phyloP scores from a whole-genome alignment of 2,329 filamentous ascomycete genomes.

The Epichloe brachyelytri region DNA sequence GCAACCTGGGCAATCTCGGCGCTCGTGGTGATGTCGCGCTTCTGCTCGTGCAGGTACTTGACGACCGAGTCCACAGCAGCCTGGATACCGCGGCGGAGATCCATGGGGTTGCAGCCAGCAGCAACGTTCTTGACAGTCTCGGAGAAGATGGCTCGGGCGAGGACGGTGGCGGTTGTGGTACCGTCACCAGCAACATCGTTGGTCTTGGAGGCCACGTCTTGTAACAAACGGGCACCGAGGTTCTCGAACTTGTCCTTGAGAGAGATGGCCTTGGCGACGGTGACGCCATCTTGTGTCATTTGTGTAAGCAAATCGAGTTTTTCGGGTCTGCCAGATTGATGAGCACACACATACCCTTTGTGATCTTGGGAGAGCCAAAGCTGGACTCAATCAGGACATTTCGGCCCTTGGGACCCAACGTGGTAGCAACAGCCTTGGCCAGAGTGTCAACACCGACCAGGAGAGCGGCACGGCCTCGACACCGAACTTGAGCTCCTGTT shows the following conservation, averaged over 20 bases:
- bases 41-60: slow-evolving; percentile 87
- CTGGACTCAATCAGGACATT: slow-evolving; percentile 98
- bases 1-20: slow-evolving; percentile 96
- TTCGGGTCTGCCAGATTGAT: slow-evolving; percentile 9
- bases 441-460: slow-evolving; percentile 93
- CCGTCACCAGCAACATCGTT: slow-evolving; percentile 98
- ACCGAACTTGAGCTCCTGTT: slow-evolving; percentile 91
- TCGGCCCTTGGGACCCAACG: slow-evolving; percentile 92
- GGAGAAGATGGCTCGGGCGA: slow-evolving; percentile 96
- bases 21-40: slow-evolving; percentile 94
- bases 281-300: slow-evolving; percentile 58
- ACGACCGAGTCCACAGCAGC: slow-evolving; percentile 91
- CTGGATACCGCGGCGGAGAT: slow-evolving; percentile 92
- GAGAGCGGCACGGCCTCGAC: slow-evolving; percentile 80
- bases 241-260: slow-evolving; percentile 99
- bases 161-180: slow-evolving; percentile 94
- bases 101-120: slow-evolving; percentile 99
- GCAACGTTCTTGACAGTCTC: slow-evolving; percentile 99
- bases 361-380: slow-evolving; percentile 99
- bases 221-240: slow-evolving; percentile 87
- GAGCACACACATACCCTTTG: slow-evolving; percentile 56
- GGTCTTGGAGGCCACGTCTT: slow-evolving; percentile 98
- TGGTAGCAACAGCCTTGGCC: slow-evolving; percentile 89
- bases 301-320: slow-evolving; percentile 14
- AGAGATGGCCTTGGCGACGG: slow-evolving; percentile 76